phyloP scores from a whole-genome alignment of 2,329 filamentous ascomycete species.

The Piedraia hortae region DNA sequence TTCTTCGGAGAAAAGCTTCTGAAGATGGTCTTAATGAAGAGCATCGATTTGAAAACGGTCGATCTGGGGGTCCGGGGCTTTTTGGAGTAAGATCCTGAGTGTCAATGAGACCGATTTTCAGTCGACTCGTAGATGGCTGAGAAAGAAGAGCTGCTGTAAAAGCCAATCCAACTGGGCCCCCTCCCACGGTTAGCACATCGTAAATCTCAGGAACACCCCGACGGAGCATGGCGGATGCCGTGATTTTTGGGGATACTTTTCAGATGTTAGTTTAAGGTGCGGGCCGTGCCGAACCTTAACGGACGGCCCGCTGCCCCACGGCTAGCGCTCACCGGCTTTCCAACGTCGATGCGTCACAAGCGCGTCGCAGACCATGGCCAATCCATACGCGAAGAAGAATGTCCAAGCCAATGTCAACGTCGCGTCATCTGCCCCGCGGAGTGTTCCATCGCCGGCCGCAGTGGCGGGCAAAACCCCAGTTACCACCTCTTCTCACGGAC shows the following conservation, averaged over 20 bases:
- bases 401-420: too few species aligned
- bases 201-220: conserved; percentile 73
- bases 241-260: conserved; percentile 4
- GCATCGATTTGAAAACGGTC: conserved; percentile 73
- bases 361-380: too few species aligned
- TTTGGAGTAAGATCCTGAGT: conserved; percentile 54
- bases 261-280: too few species aligned
- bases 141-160: conserved; percentile 22
- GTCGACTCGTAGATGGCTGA: conserved; percentile 26
- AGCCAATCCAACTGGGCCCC: conserved; percentile 69
- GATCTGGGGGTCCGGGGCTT: conserved; percentile 36
- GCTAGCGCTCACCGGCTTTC: too few species aligned
- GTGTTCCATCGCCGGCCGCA: conserved; percentile 8
- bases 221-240: too few species aligned
- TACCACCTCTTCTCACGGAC: conserved; percentile 7
- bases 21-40: conserved; percentile 81
- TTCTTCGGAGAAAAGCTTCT: conserved; percentile 46
- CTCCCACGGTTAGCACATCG: conserved; percentile 78
- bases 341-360: too few species aligned
- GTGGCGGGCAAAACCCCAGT: conserved; percentile 15
- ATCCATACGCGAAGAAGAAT: too few species aligned
- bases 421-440: conserved; percentile 14
- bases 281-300: too few species aligned
- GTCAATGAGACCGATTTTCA: conserved; percentile 75
- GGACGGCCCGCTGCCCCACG: too few species aligned